phyloP scores from a whole-genome alignment of 2,329 filamentous ascomycete species.

The Lecanicillium sp. region DNA sequence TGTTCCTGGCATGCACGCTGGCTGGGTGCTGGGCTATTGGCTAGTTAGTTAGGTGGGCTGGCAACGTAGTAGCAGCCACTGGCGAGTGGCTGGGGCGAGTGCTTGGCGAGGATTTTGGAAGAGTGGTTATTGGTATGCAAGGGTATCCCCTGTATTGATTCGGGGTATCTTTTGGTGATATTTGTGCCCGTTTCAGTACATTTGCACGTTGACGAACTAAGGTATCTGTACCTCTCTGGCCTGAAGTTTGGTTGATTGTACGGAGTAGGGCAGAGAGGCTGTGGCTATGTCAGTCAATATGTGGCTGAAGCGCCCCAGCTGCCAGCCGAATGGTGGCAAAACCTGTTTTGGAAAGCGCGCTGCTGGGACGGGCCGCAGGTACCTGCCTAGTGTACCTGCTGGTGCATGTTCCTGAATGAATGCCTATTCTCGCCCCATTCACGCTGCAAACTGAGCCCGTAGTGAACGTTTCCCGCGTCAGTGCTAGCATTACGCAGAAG shows the following conservation, averaged over 20 bases:
- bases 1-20: background rate
- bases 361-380: background rate
- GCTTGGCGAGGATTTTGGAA: background rate
- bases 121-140: background rate
- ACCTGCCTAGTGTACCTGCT: background rate
- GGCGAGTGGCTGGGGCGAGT: background rate
- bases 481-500: too few relatives aligned
- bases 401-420: background rate
- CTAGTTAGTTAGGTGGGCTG: too few relatives aligned
- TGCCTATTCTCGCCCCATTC: background rate
- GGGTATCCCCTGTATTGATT: too few relatives aligned
- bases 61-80: too few relatives aligned
- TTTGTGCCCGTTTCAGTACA: background rate
- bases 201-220: background rate
- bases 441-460: background rate
- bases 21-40: too few relatives aligned
- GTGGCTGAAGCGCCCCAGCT: background rate
- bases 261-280: background rate
- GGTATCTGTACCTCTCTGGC: background rate
- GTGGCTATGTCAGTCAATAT: background rate
- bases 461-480: background rate
- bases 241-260: background rate
- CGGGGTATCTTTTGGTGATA: too few relatives aligned
- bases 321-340: background rate
- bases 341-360: background rate